Conservation (phyloP, 1,284 basidiomycete species). For the Heimioporus retisporus region DNA sequence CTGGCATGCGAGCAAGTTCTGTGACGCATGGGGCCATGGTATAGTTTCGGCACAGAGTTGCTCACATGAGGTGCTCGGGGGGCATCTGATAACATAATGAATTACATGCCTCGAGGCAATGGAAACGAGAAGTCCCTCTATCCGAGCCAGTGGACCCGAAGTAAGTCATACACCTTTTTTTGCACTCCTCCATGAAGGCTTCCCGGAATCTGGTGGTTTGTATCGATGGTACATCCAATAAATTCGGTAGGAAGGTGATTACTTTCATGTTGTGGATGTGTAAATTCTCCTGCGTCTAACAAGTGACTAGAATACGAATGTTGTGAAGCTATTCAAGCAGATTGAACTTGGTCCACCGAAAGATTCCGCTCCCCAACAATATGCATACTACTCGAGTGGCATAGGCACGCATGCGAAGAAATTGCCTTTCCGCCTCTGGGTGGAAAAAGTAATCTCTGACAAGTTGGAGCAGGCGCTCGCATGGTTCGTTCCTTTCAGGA, state of each 20-base stretch:
- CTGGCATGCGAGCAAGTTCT: no score
- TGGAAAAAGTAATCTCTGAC: neutral
- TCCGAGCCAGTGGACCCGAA: no score
- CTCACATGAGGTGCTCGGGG: no score
- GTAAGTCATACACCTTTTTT: no score
- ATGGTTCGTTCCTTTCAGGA: slow-evolving; percentile 7
- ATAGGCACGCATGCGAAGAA: slow-evolving; percentile 1
- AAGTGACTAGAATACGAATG: neutral
- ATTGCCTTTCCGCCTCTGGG: neutral
- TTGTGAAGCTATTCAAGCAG: neutral
- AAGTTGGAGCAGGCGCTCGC: slow-evolving; percentile 9
- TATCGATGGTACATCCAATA: slow-evolving; percentile 25
- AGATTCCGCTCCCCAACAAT: neutral
- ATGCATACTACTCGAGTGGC: neutral
- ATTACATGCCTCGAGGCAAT: no score
- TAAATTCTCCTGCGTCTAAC: neutral
- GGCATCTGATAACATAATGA: no score
- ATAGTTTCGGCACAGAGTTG: no score
- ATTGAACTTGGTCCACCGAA: neutral
- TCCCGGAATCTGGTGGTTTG: slow-evolving; percentile 17
- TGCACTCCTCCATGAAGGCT: no score
- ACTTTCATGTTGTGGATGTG: neutral
- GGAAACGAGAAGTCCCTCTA: no score
- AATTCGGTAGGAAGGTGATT: slow-evolving; percentile 9
- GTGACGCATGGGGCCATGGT: no score